Conservation (phyloP, 2,329 filamentous ascomycete species). For the Cercospora janseana region DNA sequence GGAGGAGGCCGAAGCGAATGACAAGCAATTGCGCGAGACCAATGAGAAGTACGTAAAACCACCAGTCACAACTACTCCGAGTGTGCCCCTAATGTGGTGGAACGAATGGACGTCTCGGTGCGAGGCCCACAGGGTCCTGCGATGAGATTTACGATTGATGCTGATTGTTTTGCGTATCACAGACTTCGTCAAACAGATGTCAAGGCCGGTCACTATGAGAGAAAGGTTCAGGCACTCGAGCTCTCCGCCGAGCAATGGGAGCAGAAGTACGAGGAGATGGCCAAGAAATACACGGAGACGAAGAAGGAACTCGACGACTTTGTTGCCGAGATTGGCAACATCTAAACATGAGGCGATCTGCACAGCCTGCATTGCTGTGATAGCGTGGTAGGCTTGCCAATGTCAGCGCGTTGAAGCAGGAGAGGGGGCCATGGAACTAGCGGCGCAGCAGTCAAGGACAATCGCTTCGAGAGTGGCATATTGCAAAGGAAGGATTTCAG, state of each 20-base stretch:
- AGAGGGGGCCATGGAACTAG: no score
- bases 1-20: constrained; percentile 94
- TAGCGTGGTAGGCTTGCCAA: neutral
- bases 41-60: constrained; percentile 87
- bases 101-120: constrained; percentile 18
- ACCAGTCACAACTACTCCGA: no score
- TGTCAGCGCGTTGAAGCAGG: neutral
- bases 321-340: constrained; percentile 87
- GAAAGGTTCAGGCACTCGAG: constrained; percentile 97
- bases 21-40: constrained; percentile 92
- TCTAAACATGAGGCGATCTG: constrained; percentile 56
- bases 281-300: constrained; percentile 77
- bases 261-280: constrained; percentile 95
- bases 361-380: neutral
- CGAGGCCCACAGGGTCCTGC: constrained; percentile 1
- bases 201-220: constrained; percentile 98
- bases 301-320: constrained; percentile 92
- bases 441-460: no score
- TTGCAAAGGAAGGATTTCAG: no score
- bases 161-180: constrained; percentile 17
- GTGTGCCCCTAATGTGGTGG: constrained; percentile 15
- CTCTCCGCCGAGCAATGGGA: constrained; percentile 91
- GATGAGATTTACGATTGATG: neutral
- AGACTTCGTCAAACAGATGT: constrained; percentile 99
- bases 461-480: no score